Percentiles rank a stretch among this genome's conserved stretches.
These are phyloP conservation scores for Peniophora sp. DNA, from an alignment of 1,284 basidiomycete genomes.

Conservation along the genomic window DNA sequence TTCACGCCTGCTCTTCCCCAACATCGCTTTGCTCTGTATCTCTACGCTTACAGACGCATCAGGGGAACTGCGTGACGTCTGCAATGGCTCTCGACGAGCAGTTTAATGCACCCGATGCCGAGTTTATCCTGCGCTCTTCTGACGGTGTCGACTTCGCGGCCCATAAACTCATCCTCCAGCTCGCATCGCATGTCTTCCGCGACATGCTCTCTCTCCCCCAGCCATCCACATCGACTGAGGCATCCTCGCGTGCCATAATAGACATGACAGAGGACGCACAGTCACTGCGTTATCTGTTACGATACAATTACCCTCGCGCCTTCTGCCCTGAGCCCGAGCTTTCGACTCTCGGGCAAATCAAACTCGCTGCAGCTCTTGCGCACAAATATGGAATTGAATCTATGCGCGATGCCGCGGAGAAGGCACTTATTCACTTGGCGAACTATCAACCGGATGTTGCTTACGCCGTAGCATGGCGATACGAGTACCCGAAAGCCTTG, in stretches of 20 bases:
- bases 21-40: no score
- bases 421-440: background rate
- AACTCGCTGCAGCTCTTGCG: background rate
- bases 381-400: background rate
- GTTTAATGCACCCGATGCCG: slow-evolving; percentile 16
- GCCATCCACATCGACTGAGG: no score
- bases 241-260: background rate
- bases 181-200: slow-evolving; percentile 27
- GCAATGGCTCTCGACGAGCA: background rate
- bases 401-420: background rate
- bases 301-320: background rate
- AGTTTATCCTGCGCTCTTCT: slow-evolving; percentile 26
- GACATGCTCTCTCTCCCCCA: slow-evolving; percentile 20
- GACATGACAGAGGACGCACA: background rate
- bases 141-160: slow-evolving; percentile 26
- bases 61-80: no score
- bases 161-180: slow-evolving; percentile 21
- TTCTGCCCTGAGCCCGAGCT: background rate
- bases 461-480: background rate
- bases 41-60: no score
- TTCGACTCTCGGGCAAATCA: background rate
- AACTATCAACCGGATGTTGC: background rate
- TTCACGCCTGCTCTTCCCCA: no score
- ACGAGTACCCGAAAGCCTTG: no score
- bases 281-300: background rate